Evolutionary conservation across 2,329 filamentous ascomycete species (phyloP).

Genomic region (Paraphoma chrysanthemicola): DNA sequence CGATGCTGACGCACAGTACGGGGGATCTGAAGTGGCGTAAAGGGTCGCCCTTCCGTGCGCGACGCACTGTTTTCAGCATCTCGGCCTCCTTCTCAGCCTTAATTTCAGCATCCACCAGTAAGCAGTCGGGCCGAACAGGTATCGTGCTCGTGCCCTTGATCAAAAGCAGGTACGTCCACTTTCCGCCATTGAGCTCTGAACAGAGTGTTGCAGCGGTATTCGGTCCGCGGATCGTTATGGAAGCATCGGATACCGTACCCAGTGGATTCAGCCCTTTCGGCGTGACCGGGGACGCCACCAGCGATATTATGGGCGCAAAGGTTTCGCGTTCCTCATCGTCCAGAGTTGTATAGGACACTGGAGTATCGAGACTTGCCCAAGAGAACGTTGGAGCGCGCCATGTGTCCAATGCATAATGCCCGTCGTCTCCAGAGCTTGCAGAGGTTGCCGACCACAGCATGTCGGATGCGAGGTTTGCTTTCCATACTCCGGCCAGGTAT

Average conservation of each 20-base stretch:
- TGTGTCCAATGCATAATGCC: constrained; percentile 19
- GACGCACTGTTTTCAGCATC: constrained; percentile 22
- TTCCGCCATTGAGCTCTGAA: constrained; percentile 15
- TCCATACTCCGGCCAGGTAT: constrained; percentile 46
- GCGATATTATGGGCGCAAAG: constrained; percentile 19
- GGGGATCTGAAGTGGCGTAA: constrained; percentile 24
- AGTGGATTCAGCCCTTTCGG: constrained; percentile 35
- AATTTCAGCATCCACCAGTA: constrained; percentile 24
- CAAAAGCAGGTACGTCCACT: constrained; percentile 31
- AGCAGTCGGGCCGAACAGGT: constrained; percentile 34
- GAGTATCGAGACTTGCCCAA: constrained; percentile 39
- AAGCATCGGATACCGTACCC: constrained; percentile 32
- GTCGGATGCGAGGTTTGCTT: constrained; percentile 36
- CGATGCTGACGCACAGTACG: constrained; percentile 37
- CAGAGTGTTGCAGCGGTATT: constrained; percentile 22
- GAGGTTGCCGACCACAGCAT: constrained; percentile 35
- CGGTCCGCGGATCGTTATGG: constrained; percentile 31
- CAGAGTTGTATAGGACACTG: constrained; percentile 28
- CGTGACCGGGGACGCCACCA: constrained; percentile 20
- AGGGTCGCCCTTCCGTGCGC: constrained; percentile 23
- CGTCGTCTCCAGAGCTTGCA: constrained; percentile 2
- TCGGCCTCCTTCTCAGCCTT: constrained; percentile 1
- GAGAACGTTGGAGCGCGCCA: constrained; percentile 43
- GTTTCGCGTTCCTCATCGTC: constrained; percentile 29
- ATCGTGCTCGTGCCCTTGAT: constrained; percentile 37